Percentiles rank a stretch among this genome's conserved stretches.
phyloP scores from a whole-genome alignment of 2,329 filamentous ascomycete species.

The Fusarium sp. region DNA sequence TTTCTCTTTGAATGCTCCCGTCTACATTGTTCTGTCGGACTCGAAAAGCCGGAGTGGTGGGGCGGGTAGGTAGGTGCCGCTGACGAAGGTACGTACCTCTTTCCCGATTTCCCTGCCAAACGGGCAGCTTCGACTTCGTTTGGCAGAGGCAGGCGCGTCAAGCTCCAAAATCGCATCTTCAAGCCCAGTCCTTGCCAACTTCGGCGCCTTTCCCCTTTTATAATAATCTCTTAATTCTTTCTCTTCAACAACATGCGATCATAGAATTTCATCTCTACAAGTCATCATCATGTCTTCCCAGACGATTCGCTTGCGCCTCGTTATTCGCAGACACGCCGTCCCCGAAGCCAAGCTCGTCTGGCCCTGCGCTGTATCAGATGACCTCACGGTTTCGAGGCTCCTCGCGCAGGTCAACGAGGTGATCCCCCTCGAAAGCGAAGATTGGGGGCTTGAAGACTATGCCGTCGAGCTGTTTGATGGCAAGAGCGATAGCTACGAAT shows the following conservation, averaged over 20 bases:
- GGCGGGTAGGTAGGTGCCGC: constrained; percentile 17
- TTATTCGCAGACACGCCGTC: constrained; percentile 80
- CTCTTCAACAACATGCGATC: constrained; percentile 33
- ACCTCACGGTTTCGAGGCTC: constrained; percentile 82
- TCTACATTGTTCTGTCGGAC: no score
- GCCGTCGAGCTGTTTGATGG: constrained; percentile 78
- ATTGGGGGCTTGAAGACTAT: constrained; percentile 94
- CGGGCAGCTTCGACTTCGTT: constrained; percentile 9
- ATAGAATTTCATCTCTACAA: constrained; percentile 6
- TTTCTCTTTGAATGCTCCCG: no score
- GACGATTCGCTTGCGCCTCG: constrained; percentile 79
- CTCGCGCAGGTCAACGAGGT: constrained; percentile 85
- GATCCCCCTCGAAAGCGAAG: constrained; percentile 83
- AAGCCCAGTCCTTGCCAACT: constrained; percentile 19
- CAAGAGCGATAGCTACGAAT: constrained; percentile 80
- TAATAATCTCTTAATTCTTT: neutral
- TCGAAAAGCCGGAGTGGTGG: no score
- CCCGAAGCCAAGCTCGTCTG: constrained; percentile 82
- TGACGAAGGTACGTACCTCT: constrained; percentile 10
- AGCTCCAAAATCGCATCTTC: constrained; percentile 37
- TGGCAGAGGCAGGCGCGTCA: constrained; percentile 29
- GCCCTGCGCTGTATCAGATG: constrained; percentile 70
- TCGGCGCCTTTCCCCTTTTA: neutral
- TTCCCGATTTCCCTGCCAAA: neutral
- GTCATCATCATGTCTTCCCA: constrained; percentile 49